phyloP scores from a whole-genome alignment of 106 monocot genomes.

The Apostasia ramifera region DNA sequence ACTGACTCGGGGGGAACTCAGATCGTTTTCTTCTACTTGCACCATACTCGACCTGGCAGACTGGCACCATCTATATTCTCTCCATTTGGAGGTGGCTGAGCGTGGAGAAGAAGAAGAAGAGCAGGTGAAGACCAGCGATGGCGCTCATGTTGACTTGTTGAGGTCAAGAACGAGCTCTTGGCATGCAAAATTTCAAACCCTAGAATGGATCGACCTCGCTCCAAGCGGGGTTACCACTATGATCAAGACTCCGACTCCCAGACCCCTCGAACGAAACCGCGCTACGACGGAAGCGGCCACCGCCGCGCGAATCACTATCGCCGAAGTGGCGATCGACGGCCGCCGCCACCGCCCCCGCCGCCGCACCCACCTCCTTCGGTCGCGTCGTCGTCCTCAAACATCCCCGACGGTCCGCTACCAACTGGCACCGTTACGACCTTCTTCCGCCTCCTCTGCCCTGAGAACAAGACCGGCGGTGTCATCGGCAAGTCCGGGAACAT shows the following conservation, averaged over 20 bases:
- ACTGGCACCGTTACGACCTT: constrained; percentile 37
- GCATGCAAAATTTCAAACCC: not conserved
- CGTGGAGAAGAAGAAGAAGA: too few relatives aligned
- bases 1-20: too few relatives aligned
- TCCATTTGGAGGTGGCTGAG: too few relatives aligned
- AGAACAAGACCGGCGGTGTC: constrained; percentile 40
- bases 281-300: constrained; percentile 26
- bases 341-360: constrained; percentile 17
- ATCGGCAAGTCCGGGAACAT: constrained; percentile 46
- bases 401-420: constrained; percentile 6
- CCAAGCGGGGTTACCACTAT: constrained; percentile 68
- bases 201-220: constrained; percentile 74
- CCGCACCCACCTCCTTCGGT: constrained; percentile 8
- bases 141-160: too few relatives aligned
- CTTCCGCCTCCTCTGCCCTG: constrained; percentile 84
- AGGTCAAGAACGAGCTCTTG: too few relatives aligned
- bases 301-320: constrained; percentile 19
- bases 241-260: constrained; percentile 62
- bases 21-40: too few relatives aligned
- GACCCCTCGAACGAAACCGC: constrained; percentile 38
- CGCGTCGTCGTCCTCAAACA: not conserved
- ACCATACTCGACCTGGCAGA: too few relatives aligned
- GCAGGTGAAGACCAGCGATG: too few relatives aligned
- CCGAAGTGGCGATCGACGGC: constrained; percentile 25
- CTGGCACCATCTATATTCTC: too few relatives aligned